Evolutionary conservation across 2,329 filamentous ascomycete genomes (phyloP), one percentile per base, ranked within the genome.

Genomic region (Colletotrichum godetiae): DNA sequence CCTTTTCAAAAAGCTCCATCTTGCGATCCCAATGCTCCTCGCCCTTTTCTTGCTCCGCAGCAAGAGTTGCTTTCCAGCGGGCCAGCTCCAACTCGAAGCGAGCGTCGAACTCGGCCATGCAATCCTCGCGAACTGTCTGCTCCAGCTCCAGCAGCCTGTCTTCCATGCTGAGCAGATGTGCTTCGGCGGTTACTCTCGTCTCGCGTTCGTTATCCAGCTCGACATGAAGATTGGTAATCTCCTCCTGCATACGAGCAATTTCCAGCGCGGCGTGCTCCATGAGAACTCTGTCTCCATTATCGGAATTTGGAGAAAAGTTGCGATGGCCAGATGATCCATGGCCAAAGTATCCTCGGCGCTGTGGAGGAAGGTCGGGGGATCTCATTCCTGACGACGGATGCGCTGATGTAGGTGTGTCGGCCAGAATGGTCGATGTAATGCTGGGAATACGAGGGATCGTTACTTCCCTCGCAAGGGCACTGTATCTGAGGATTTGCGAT

Each of bases 401-500:
- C 1, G 75, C 73, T n/a, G 76, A 63, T 10, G 77, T 68, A 33
- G 81, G 73, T 5, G 79, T 78, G 13, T 83, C 80, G 15, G 84
- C 83, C 19, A 88, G 80, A 42, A 97, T 93, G 0, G 92, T 93
- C 55, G 91, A 91, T 0, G 93, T 94, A 63, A 96, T 91, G 60
- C 94, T 97, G 0, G 95, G 95, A 8, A 97, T 91, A 5, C 96
- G 92, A 6, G 95, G 95, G 1, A 98, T 94, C 0, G 96, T 97
- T 12, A 98, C 94, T 83, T 98, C 96, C 24, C 95, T 91, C 0
- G 97, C 97, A 5, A 99, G 88, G 0, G 97, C 96, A 27, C 94
- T 97, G 84, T 99, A 99, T 22, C 96, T 92, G 1, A 99, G 87
- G 74, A 99, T 98, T 80, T 98, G 97, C 5, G 94, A 97, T 0